Percentiles rank a stretch among this genome's conserved stretches.
These are phyloP conservation scores for Syzygium malaccense DNA, from an alignment of 441 rosid species.

Conservation along the genomic window DNA sequence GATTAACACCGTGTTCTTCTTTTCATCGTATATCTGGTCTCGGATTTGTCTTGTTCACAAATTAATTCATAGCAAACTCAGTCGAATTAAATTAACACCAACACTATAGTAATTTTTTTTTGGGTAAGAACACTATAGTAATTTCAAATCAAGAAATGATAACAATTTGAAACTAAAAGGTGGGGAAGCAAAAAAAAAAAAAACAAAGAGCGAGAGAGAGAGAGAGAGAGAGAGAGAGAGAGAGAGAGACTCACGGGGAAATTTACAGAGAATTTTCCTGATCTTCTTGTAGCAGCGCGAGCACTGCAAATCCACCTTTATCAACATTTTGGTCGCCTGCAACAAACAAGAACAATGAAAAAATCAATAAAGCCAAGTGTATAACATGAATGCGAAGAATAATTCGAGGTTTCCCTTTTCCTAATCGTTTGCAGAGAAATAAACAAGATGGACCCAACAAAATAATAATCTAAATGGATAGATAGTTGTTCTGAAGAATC, in stretches of 20 bases:
- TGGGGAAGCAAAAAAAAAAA: too few relatives aligned
- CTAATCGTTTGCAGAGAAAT: background rate
- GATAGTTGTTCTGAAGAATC: background rate
- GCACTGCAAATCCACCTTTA: slow-evolving; percentile 8
- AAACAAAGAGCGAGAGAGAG: too few relatives aligned
- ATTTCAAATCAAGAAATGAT: background rate
- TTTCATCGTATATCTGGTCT: slow-evolving; percentile 5
- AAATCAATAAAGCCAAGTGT: background rate
- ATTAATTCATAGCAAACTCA: background rate
- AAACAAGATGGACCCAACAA: background rate
- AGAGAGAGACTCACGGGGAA: background rate
- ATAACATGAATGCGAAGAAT: background rate
- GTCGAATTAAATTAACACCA: background rate
- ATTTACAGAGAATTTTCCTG: background rate
- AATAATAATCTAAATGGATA: background rate
- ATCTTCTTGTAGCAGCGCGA: background rate
- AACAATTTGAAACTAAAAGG: background rate
- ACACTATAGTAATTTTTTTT: background rate
- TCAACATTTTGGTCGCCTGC: background rate
- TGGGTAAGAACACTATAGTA: background rate
- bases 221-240: background rate
- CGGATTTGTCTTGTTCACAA: background rate
- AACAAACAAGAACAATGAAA: background rate
- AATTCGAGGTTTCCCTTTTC: background rate
- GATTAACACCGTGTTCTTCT: background rate